A percentile compares a stretch with the other conserved stretches of the same genome.
Conservation (phyloP, 2,329 filamentous ascomycete species). For the Ophiostoma pallidulum region DNA sequence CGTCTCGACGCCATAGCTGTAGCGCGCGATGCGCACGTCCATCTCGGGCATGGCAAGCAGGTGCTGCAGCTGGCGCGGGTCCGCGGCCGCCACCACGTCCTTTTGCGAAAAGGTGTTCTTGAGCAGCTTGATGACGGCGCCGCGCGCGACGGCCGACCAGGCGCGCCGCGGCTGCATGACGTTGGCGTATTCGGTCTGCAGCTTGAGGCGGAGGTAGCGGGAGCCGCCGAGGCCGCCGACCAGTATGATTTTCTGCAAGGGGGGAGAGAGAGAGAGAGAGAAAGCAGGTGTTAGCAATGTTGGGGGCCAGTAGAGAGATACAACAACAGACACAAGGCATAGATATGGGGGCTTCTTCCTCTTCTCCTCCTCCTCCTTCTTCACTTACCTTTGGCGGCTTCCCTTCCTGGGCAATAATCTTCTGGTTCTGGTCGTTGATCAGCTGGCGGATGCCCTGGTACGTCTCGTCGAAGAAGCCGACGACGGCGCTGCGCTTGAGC, state of each 20-base stretch:
- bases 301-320: no score
- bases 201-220: slow-evolving; percentile 32
- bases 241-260: slow-evolving; percentile 33
- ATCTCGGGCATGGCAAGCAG: slow-evolving; percentile 4
- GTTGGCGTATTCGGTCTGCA: slow-evolving; percentile 27
- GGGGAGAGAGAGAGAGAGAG: neutral
- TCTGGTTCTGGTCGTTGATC: slow-evolving; percentile 17
- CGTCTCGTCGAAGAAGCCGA: slow-evolving; percentile 28
- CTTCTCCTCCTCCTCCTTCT: no score
- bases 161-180: slow-evolving; percentile 40
- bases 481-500: slow-evolving; percentile 23
- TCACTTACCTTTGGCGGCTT: slow-evolving; percentile 4
- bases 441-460: slow-evolving; percentile 35
- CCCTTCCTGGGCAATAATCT: slow-evolving; percentile 1
- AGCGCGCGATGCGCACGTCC: slow-evolving; percentile 9
- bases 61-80: neutral
- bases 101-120: slow-evolving; percentile 1
- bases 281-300: no score
- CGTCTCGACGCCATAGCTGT: slow-evolving; percentile 11
- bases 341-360: no score
- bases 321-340: neutral
- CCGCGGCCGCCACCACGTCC: neutral
- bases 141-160: slow-evolving; percentile 42
- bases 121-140: slow-evolving; percentile 37
- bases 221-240: slow-evolving; percentile 41